Percentiles rank a stretch among this genome's conserved stretches.
Evolutionary conservation across 495 filamentous ascomycete species (phyloP).

Genomic region (Zalerion maritima): DNA sequence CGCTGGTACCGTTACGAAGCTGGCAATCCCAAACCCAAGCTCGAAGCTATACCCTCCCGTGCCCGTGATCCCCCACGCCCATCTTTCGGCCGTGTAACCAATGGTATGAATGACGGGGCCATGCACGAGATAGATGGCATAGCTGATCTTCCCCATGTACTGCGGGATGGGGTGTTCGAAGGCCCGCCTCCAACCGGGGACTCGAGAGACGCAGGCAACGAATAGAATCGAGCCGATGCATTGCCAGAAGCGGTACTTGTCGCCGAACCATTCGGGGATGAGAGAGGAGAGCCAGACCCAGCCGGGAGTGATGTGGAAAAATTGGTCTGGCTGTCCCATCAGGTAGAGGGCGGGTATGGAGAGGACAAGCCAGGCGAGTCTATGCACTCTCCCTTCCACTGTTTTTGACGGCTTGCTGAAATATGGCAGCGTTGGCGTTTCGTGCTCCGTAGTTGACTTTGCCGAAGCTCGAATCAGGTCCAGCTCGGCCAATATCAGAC

Average conservation of each 20-base stretch:
- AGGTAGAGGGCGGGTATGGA: constrained; percentile 23
- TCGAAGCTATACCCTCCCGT: constrained; percentile 18
- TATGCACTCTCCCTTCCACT: too few species aligned
- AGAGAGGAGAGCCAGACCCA: constrained; percentile 21
- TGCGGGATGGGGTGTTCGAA: constrained; percentile 21
- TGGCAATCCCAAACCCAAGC: constrained; percentile 20
- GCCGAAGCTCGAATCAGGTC: constrained; percentile 19
- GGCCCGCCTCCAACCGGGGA: constrained; percentile 19
- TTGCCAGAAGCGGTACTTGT: constrained; percentile 30
- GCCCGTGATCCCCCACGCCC: constrained; percentile 20
- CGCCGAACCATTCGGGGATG: constrained; percentile 24
- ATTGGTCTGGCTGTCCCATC: constrained; percentile 27
- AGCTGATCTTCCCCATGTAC: constrained; percentile 37
- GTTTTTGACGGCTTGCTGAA: too few species aligned
- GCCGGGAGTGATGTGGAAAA: constrained; percentile 21
- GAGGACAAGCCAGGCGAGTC: constrained; percentile 10
- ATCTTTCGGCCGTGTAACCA: constrained; percentile 23
- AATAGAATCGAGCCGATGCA: constrained; percentile 24
- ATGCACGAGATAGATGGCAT: constrained; percentile 38
- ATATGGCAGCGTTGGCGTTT: too few species aligned
- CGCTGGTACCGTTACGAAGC: constrained; percentile 19
- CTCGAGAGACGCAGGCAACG: constrained; percentile 21
- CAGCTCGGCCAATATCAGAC: constrained; percentile 26
- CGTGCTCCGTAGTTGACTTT: too few species aligned
- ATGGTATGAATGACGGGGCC: constrained; percentile 32